Evolutionary conservation across 106 monocot species (phyloP), one percentile per base, ranked within the genome.

Genomic region (Dendrobium catenatum): DNA sequence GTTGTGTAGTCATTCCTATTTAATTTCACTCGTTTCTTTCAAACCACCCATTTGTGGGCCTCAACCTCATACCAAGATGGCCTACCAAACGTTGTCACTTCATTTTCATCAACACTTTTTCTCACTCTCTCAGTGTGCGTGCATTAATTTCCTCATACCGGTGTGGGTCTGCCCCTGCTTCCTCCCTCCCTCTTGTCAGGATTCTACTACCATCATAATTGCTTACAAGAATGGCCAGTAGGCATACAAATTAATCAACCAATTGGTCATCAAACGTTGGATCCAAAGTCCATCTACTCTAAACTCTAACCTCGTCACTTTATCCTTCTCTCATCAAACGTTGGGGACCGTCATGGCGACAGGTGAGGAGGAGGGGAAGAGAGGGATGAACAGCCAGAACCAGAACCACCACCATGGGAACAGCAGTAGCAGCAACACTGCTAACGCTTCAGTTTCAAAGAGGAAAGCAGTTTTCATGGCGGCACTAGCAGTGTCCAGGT

Each of bases 361-460:
- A 15, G 85, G 80, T 17, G 73, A 80, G 81, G 54, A 83, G 77
- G 42, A 85, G 79, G 64, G 5, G 56, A 41, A 80, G 49, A 31
- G 55, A 43, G 66, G 19, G 61, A 10, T 29, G 73, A 9, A 61
- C 19, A 37, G 31, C 31, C 18, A 20, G 3, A 61, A 61, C n/a
- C 20, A 9, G 72, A 55, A 41, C 48, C 82, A 16, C 37, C 46
- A 26, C 48, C 78, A 13, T 31, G 42, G 67, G 79, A 44, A 33
- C 80, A 4, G 68, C 31, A 37, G 68, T 19, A 15, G 47, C 68
- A 55, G 26, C 61, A 61, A 22, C 20, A 22, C 22, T 22, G 5
- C 61, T 8, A 61, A 61, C 5, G n/a, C n/a, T 22, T 61, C 61
- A 5, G 61, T 8, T 55, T n/a, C 41, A 68, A 79, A 41, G 80